Base-by-base conservation (phyloP, 805 yeast genomes). In the Jamesozyma piceae region DNA sequence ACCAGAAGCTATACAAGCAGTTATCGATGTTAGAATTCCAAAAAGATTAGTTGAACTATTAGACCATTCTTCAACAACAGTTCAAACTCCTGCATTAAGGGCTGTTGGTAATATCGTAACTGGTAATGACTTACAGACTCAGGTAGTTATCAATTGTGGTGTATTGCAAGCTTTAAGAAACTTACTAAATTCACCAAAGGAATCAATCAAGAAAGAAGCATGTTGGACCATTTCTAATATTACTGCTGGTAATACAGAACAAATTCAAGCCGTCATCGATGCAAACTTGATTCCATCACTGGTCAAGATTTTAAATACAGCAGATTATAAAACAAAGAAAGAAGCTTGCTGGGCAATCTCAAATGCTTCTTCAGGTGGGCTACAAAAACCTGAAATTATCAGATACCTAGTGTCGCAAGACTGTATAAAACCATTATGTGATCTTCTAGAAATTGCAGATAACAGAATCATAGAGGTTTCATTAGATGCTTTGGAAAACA, bases 331-430 rank as follows among this genome's bases (percentile, higher is more conserved):
- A 72, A 90, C 97, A 29, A 85, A 85, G 64, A 92, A 90, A 66
- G 98, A 92, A 71, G 98, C 98, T 3, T 90, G 97, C 73, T 92
- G 98, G 98, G 97, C 97, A 29, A 83, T 92, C 52, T 88, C 97
- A 24, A 92, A 92, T 63, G 97, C 98, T 31, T 85, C 96, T 15
- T 84, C 96, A 9, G 97, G 97, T 54, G 97, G 97, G 19, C 73
- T 88, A 54, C 71, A 81, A 35, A 82, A 79, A 63, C 97, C 97
- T 6, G 95, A 87, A 47, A 95, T 89, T 63, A 89, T 92, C 55
- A 77, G 90, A 58, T 92, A 88, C 66, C 75, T 92, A 52, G 98
- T 92, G 29, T 71, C 73, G 51, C 97, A 92, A 69, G 98, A 97
- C 38, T 87, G 97, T 68, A 89, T 92, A 66, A 90, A 89, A 70